phyloP scores from a whole-genome alignment of 1,139 yeast species.

The Kodamaea alishanica region DNA sequence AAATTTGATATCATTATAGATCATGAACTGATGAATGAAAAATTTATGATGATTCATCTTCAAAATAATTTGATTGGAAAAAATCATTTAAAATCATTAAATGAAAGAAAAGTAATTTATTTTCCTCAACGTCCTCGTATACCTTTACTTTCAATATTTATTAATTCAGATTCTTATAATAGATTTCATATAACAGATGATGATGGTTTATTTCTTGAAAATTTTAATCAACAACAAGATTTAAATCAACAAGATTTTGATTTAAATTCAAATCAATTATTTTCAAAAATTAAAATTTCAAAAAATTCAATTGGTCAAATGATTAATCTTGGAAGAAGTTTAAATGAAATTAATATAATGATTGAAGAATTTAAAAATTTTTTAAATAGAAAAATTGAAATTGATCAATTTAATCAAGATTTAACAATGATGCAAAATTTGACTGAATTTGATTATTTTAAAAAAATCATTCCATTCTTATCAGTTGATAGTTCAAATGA shows the following conservation, averaged over 20 bases:
- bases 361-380: conserved; percentile 60
- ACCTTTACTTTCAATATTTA: conserved; percentile 36
- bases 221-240: conserved; percentile 25
- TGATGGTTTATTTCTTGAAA: conserved; percentile 15
- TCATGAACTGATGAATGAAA: conserved; percentile 40
- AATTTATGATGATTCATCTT: conserved; percentile 21
- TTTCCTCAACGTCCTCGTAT: conserved; percentile 25
- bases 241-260: conserved; percentile 17
- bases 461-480: conserved; percentile 38
- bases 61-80: conserved; percentile 9
- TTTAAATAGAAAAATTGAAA: conserved; percentile 38
- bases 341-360: conserved; percentile 59
- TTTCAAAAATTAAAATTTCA: conserved; percentile 2
- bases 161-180: conserved; percentile 31
- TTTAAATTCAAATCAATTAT: conserved; percentile 6
- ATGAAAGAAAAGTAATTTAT: conserved; percentile 5
- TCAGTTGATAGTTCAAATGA: conserved; percentile 40
- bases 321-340: conserved; percentile 53
- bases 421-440: conserved; percentile 13
- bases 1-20: conserved; percentile 48
- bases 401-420: conserved; percentile 29
- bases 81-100: neutral
- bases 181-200: conserved; percentile 33
- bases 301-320: conserved; percentile 10
- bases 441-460: conserved; percentile 35